Evolutionary conservation across 2,329 filamentous ascomycete genomes (phyloP).

Genomic region (Aspergillus thermomutatus): DNA sequence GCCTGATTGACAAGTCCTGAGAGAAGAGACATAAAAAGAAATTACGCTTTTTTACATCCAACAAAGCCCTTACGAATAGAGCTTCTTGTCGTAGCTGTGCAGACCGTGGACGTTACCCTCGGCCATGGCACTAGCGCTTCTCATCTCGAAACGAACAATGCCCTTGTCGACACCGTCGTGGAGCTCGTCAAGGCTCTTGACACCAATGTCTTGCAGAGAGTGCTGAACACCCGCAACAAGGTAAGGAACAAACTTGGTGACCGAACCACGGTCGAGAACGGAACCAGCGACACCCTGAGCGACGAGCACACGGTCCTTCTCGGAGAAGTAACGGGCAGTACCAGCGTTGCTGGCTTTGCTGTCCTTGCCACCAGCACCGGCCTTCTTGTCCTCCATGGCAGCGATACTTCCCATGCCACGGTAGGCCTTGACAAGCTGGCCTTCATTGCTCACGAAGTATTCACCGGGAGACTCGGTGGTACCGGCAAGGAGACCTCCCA

Average conservation of each 20-base stretch:
- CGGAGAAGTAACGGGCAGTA: conserved; percentile 96
- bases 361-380: conserved; percentile 69
- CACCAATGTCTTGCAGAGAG: conserved; percentile 92
- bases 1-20: conserved; percentile 20
- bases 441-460: conserved; percentile 93
- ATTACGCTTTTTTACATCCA: conserved; percentile 8
- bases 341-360: conserved; percentile 75
- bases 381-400: conserved; percentile 99
- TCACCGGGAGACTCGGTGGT: conserved; percentile 97
- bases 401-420: conserved; percentile 98
- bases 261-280: conserved; percentile 60
- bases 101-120: conserved; percentile 96
- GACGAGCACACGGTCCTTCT: conserved; percentile 90
- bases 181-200: conserved; percentile 73
- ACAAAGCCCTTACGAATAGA: conserved; percentile 68
- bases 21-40: conserved; percentile 17
- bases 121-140: conserved; percentile 89
- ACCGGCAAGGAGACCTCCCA: conserved; percentile 95
- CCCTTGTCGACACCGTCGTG: conserved; percentile 72
- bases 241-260: conserved; percentile 95
- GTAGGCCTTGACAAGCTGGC: conserved; percentile 98
- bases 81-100: conserved; percentile 99
- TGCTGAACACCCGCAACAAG: conserved; percentile 94
- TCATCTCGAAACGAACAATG: conserved; percentile 83
- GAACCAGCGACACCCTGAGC: conserved; percentile 91